Evolutionary conservation across 805 yeast species (phyloP), one percentile per base, ranked within the genome.

Genomic region (Ascoidea asiatica): DNA sequence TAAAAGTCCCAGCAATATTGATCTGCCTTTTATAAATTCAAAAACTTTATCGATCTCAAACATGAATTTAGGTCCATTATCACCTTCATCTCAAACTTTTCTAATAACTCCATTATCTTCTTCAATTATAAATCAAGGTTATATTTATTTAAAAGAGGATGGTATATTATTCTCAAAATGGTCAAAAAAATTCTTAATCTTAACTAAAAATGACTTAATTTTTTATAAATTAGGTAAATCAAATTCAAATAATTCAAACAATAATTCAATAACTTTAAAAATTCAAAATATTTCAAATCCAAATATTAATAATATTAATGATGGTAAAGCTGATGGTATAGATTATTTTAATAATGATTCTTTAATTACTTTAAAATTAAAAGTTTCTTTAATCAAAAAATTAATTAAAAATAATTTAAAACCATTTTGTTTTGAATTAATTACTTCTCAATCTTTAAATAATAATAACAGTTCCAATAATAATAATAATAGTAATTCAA

Each of bases 321-420:
- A 49, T 36, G 52, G 52, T 17, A 49, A 49, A 40, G 50, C 45
- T 19, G 52, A 49, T 19, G 52, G 52, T 4, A 49, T 49, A 6
- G 50, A 49, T 39, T 49, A 49, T 33, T 49, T 40, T 37, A 49
- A 44, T 40, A 46, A 40, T 29, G 52, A 49, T 21, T 44, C 52
- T 5, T 38, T 49, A 19, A 40, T 47, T 7, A 33, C 50, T 15
- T 49, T 40, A 21, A 42, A 33, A 20, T 22, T 49, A 13, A 23
- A 13, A n/a, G 18, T 49, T 15, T 37, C 19, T 18, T 8, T 29
- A 1, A 40, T 49, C 15, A 43, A 43, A n/a, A 49, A 45, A 21
- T 37, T 47, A 15, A 21, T 40, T 41, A 49, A 49, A 42, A 63
- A 64, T 39, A 63, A 41, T 57, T 53, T 43, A 53, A 51, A 40